Conservation (phyloP, 2,329 filamentous ascomycete genomes). For the Calonectria montana region DNA sequence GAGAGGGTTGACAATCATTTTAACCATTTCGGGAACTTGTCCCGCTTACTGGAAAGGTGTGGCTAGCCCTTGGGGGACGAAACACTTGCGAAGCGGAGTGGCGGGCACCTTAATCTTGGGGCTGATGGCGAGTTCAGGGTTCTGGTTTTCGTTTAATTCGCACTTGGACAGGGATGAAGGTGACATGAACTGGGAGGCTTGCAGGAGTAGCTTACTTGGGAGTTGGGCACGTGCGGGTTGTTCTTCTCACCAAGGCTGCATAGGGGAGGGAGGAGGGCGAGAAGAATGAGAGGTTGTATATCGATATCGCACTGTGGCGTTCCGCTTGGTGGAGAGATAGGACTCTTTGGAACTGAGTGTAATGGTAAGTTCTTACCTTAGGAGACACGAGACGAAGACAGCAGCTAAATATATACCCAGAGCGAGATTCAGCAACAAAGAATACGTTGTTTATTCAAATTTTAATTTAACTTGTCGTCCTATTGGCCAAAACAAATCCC, state of each 20-base stretch:
- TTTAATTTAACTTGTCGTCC: neutral
- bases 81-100: neutral
- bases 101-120: constrained; percentile 3
- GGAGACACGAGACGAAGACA: neutral
- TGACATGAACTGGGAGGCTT: neutral
- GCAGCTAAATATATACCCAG: neutral
- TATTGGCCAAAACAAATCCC: neutral
- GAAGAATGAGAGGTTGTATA: neutral
- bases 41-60: neutral
- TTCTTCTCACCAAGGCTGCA: neutral
- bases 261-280: neutral
- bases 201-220: neutral
- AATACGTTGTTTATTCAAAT: neutral
- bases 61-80: neutral
- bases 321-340: neutral
- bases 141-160: neutral
- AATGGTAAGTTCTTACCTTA: neutral
- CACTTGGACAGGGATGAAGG: neutral
- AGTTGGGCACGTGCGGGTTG: neutral
- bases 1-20: neutral
- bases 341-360: neutral
- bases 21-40: neutral
- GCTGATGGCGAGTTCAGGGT: neutral
- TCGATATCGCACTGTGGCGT: neutral
- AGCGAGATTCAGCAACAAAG: neutral